These are phyloP conservation scores for Geotrichum citri-aurantii DNA, from an alignment of 1,139 yeast species.

Conservation along the genomic window DNA sequence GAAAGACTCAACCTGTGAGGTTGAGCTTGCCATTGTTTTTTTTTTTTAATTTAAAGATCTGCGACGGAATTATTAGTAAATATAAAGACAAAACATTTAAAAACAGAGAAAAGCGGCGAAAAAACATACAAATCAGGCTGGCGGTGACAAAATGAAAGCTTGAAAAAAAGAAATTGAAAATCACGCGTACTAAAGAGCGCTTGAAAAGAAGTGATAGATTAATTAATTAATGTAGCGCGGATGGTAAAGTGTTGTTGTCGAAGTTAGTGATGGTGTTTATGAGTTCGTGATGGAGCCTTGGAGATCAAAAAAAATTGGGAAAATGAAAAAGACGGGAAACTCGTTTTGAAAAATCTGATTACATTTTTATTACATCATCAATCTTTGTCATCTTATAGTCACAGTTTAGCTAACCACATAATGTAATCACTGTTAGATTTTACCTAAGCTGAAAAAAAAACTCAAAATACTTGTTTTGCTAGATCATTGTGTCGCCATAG, in stretches of 20 bases:
- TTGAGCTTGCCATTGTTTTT: constrained; percentile 14
- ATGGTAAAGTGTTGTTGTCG: background rate
- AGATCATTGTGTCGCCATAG: no score
- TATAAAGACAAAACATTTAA: background rate
- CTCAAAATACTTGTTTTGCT: no score
- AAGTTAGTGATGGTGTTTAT: background rate
- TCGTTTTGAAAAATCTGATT: background rate
- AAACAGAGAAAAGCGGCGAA: background rate
- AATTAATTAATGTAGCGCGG: background rate
- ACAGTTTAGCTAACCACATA: background rate
- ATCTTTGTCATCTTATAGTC: no score
- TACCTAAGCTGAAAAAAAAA: no score
- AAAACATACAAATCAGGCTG: background rate
- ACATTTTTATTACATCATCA: background rate
- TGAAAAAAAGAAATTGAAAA: background rate
- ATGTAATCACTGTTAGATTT: no score
- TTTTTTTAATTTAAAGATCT: background rate
- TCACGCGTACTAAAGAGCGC: background rate
- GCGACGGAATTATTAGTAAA: background rate
- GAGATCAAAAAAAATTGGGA: background rate
- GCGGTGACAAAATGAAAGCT: background rate
- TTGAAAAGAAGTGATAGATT: no score
- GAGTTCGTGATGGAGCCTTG: background rate
- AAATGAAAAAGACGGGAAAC: background rate
- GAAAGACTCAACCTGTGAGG: constrained; percentile 20